Evolutionary conservation across 495 filamentous ascomycete genomes (phyloP), one percentile per base, ranked within the genome.

Genomic region (Aspergillus coremiiformis): DNA sequence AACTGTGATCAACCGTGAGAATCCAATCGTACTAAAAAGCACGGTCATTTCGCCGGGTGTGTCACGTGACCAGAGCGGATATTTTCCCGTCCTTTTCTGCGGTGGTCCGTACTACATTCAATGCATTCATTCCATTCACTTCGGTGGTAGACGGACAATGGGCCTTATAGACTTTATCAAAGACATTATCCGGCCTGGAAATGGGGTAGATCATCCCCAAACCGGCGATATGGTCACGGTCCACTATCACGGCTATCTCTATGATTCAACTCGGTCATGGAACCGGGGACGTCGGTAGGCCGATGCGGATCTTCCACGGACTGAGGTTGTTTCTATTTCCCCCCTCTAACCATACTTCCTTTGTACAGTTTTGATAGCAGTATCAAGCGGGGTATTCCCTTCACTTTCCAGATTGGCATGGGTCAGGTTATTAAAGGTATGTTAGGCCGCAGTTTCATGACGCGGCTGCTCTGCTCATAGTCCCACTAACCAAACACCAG

Each of bases 161-260:
- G 59, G 59, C 4, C 20, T 57, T 37, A 80, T 81, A 70, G 76
- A 73, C 47, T 77, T 82, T 53, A 54, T 54, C 26, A 77, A 64
- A 37, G 52, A 69, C 24, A 44, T 69, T 27, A 49, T 79, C 49
- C 58, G 52, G 6, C 45, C 62, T 0, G 80, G 79, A 24, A 70
- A 82, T 48, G 68, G 63, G 43, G 73, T 74, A 8, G 57, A 73
- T 21, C 70, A 70, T 53, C 84, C 85, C 15, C 57, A 65, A 49
- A 58, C 59, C 6, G 84, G 85, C 30, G 80, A 89, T 60, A 75
- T 57, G 15, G 84, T 90, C 53, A 81, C 75, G 46, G 87, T 90
- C 49, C 81, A 83, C 60, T 90, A 89, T 66, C 88, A 84, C 19
- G 86, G 86, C 49, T 88, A 78, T 66, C 73, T 89, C 24, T 85